Conservation (phyloP, 2,329 filamentous ascomycete species). For the Neonectria neomacrospora region DNA sequence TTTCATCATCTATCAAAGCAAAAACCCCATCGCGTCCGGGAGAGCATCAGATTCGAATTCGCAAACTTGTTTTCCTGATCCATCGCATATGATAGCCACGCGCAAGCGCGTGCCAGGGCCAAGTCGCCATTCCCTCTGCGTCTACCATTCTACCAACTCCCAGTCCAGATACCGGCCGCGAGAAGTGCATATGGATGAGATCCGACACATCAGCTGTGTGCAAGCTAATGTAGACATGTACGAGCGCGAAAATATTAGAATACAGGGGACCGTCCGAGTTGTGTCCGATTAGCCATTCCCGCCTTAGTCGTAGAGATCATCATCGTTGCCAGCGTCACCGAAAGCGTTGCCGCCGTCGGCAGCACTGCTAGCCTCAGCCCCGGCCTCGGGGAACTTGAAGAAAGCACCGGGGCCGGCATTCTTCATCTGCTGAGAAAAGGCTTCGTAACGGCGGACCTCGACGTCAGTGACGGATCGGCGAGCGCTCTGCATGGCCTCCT, state of each 20-base stretch:
- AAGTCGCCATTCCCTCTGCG: conserved; percentile 35
- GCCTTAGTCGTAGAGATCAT: conserved; percentile 93
- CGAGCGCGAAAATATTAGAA: conserved; percentile 57
- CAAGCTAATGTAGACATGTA: conserved; percentile 49
- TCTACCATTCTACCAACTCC: conserved; percentile 53
- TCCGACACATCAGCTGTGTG: conserved; percentile 30
- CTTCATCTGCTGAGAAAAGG: conserved; percentile 99
- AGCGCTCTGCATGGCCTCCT: conserved; percentile 97
- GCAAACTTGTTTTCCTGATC: conserved; percentile 24
- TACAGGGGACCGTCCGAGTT: conserved; percentile 52
- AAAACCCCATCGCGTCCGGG: conserved; percentile 33
- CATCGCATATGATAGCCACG: conserved; percentile 18
- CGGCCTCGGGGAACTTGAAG: conserved; percentile 94
- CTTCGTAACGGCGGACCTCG: conserved; percentile 97
- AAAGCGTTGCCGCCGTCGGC: conserved; percentile 72
- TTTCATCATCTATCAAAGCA: conserved; percentile 48
- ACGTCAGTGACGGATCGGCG: conserved; percentile 95
- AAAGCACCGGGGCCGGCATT: conserved; percentile 93
- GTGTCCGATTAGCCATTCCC: conserved; percentile 37
- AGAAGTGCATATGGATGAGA: conserved; percentile 42
- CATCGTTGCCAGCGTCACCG: conserved; percentile 90
- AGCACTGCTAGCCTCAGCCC: conserved; percentile 71
- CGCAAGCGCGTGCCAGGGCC: conserved; percentile 21
- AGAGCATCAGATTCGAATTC: conserved; percentile 22
- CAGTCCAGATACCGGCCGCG: conserved; percentile 44